Evolutionary conservation across 148 eudicot species (phyloP).

Genomic region (Cornus controversa): DNA sequence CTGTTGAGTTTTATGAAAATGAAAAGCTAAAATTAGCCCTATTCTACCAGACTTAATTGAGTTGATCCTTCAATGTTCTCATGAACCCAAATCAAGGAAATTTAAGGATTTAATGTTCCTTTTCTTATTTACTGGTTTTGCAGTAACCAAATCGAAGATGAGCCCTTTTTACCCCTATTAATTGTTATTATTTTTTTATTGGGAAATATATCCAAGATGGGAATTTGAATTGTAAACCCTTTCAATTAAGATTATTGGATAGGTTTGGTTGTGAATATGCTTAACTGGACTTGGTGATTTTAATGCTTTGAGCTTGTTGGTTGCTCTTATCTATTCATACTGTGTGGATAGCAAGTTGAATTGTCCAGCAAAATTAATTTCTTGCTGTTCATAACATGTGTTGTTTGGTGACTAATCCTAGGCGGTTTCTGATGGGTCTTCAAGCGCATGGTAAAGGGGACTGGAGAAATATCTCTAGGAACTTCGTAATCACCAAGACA

Average conservation of each 20-base stretch:
- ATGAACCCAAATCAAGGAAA: background rate
- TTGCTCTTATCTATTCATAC: too few relatives aligned
- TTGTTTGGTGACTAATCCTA: constrained; percentile 16
- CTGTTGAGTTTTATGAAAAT: background rate
- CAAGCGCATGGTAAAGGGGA: constrained; percentile 91
- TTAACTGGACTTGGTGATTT: too few relatives aligned
- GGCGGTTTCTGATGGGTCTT: constrained; percentile 88
- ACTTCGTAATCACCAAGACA: constrained; percentile 73
- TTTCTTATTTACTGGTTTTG: background rate
- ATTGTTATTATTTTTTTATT: too few relatives aligned
- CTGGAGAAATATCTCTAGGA: constrained; percentile 87
- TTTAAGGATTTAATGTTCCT: background rate
- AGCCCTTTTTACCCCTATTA: too few relatives aligned
- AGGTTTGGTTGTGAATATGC: background rate
- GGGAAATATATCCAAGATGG: background rate
- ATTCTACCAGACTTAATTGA: background rate
- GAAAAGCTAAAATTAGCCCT: background rate
- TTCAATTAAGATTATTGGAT: background rate
- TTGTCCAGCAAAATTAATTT: background rate
- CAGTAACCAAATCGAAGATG: too few relatives aligned
- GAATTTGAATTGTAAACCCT: background rate
- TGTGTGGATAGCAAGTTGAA: background rate
- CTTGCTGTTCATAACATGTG: background rate
- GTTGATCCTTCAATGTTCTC: background rate
- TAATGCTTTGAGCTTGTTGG: background rate